These are phyloP conservation scores for Xylaria venustula DNA, from an alignment of 495 filamentous ascomycete species.

Conservation along the genomic window DNA sequence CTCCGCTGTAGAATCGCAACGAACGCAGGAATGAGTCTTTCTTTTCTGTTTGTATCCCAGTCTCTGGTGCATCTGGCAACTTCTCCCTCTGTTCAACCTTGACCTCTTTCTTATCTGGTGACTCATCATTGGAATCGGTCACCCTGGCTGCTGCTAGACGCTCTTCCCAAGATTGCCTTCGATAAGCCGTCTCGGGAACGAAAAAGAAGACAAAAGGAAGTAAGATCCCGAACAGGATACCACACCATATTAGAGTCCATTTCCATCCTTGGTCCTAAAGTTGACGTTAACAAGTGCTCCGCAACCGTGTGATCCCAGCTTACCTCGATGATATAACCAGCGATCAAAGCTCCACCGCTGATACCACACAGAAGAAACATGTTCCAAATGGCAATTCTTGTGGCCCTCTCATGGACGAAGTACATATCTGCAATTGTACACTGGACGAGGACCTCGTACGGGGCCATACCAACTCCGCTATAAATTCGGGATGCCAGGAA, in stretches of 20 bases:
- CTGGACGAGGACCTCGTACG: conserved; percentile 58
- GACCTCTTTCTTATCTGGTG: conserved; percentile 25
- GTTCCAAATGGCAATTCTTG: conserved; percentile 64
- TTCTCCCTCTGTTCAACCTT: conserved; percentile 18
- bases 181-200: conserved; percentile 54
- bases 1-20: conserved; percentile 32
- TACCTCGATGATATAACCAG: conserved; percentile 50
- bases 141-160: conserved; percentile 18
- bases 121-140: conserved; percentile 24
- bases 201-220: conserved; percentile 47
- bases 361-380: conserved; percentile 56
- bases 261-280: conserved; percentile 47
- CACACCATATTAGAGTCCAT: conserved; percentile 56
- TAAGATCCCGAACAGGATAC: conserved; percentile 51
- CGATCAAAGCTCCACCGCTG: conserved; percentile 50
- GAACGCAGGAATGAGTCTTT: conserved; percentile 35
- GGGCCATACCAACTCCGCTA: conserved; percentile 55
- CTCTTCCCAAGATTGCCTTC: conserved; percentile 31
- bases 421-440: conserved; percentile 57
- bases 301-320: not conserved
- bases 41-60: conserved; percentile 17
- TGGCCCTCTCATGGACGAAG: conserved; percentile 66
- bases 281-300: not conserved
- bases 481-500: conserved; percentile 54
- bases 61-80: conserved; percentile 20